These are phyloP conservation scores for Globisporangium uncinulatum DNA, from an alignment of 352 stramenopile genomes.

Conservation along the genomic window DNA sequence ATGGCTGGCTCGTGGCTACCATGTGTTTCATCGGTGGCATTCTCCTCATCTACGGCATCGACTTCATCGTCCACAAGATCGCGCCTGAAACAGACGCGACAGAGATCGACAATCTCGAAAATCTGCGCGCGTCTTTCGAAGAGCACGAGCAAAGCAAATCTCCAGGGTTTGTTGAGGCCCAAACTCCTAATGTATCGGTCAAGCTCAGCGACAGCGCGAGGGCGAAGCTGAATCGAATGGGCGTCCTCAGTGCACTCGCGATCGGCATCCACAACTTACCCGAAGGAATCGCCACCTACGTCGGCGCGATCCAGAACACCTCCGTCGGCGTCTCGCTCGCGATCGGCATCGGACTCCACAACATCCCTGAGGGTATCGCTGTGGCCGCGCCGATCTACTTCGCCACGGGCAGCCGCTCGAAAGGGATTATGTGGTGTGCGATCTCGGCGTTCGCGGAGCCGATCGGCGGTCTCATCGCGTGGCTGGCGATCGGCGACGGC, in stretches of 20 bases:
- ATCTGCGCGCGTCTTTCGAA: conserved; percentile 26
- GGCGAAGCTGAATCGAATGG: conserved; percentile 82
- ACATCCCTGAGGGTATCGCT: conserved; percentile 95
- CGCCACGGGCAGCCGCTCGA: conserved; percentile 90
- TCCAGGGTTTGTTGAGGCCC: conserved; percentile 20
- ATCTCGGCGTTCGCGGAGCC: conserved; percentile 90
- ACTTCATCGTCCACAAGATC: conserved; percentile 39
- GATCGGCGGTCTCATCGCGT: conserved; percentile 87
- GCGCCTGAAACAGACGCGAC: conserved; percentile 24
- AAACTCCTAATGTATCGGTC: conserved; percentile 23
- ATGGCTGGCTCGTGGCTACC: conserved; percentile 76
- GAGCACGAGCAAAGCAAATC: conserved; percentile 19
- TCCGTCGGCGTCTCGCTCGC: conserved; percentile 89
- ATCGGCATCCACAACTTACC: conserved; percentile 96
- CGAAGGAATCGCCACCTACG: conserved; percentile 94
- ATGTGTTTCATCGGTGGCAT: conserved; percentile 86
- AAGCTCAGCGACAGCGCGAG: conserved; percentile 39
- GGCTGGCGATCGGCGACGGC: conserved; percentile 69
- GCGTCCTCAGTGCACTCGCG: conserved; percentile 89
- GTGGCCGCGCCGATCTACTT: conserved; percentile 97
- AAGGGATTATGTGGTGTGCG: conserved; percentile 92
- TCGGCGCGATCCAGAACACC: conserved; percentile 84
- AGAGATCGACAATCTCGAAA: conserved; percentile 22
- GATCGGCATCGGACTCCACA: conserved; percentile 95
- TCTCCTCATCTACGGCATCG: conserved; percentile 41